Base-by-base conservation (phyloP, 129 eudicot species). In the Gnaphalium uliginosum region DNA sequence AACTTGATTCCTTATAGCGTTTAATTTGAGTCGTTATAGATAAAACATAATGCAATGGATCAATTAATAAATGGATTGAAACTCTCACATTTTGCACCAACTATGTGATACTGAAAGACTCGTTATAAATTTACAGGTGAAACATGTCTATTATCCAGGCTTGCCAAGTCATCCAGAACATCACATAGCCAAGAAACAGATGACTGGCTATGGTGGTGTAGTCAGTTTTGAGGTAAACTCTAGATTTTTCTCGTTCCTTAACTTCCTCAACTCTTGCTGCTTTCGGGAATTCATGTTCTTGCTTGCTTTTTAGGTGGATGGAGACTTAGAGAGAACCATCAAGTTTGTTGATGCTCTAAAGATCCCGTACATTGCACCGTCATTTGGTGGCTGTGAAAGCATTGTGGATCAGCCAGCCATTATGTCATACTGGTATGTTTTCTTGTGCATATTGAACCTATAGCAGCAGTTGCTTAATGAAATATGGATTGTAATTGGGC, bases 341-440 rank as follows among this genome's bases (percentile, higher is more conserved):
- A 88, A 90, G 61, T 93, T 93, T 51, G 77, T 88, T 33, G 98
- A 93, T 74, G 73, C 86, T 6, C 66, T 93, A 74, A 93, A 78
- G 70, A 93, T 93, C 53, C 90, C 98, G 6, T 93, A 93, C 24
- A 90, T 93, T 69, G 98, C 98, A 58, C 96, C 98, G 8, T 90
- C 96, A n/a, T 93, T 93, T 83, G 98, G 98, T 68, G 98, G 98
- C 26, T 85, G 89, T 65, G 98, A 93, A 82, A 93, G 98, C 85
- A 90, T 93, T 66, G 96, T 93, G 63, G 96, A 90, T 86, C 98
- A 88, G 73, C 98, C 98, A 9, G 98, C 98, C 69, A 86, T 93
- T 5, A 93, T 93, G 98, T 90, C 98, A 76, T 93, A 90, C 79
- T 93, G 98, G 98, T 93, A 76, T 26, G 83, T 30, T 71, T 60